Conservation (phyloP, 140 eudicot species). For the Anethum foeniculum region DNA sequence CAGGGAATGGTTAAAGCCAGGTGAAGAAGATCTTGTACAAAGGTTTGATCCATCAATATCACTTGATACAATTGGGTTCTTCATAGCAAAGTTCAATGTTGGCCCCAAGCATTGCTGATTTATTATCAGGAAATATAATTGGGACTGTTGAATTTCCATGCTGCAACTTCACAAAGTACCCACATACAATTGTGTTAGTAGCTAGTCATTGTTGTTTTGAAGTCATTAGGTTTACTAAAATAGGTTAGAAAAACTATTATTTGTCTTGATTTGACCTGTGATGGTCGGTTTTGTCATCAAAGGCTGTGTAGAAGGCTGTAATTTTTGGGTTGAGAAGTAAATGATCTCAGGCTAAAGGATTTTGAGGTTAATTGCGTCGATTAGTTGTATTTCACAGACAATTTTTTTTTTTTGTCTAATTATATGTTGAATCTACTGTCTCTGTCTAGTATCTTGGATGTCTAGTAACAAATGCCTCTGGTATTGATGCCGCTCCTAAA, state of each 20-base stretch:
- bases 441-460: background rate
- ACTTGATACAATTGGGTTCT: constrained; percentile 89
- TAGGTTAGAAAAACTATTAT: background rate
- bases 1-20: constrained; percentile 93
- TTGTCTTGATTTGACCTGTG: background rate
- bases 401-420: background rate
- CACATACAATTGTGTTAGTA: background rate
- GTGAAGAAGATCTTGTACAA: constrained; percentile 91
- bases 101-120: constrained; percentile 44
- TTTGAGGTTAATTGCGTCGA: background rate
- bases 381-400: background rate
- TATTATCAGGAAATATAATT: background rate
- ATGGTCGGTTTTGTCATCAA: background rate
- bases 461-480: background rate
- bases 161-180: background rate
- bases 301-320: background rate
- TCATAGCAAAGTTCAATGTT: constrained; percentile 84
- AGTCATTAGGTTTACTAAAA: background rate
- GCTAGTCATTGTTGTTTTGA: background rate
- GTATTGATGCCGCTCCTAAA: background rate
- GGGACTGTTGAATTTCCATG: background rate
- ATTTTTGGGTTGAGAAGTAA: background rate
- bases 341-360: background rate
- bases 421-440: background rate
- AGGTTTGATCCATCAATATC: constrained; percentile 90